These are phyloP conservation scores for Tulasnella sp. DNA, from an alignment of 768 basidiomycete genomes.

Conservation along the genomic window DNA sequence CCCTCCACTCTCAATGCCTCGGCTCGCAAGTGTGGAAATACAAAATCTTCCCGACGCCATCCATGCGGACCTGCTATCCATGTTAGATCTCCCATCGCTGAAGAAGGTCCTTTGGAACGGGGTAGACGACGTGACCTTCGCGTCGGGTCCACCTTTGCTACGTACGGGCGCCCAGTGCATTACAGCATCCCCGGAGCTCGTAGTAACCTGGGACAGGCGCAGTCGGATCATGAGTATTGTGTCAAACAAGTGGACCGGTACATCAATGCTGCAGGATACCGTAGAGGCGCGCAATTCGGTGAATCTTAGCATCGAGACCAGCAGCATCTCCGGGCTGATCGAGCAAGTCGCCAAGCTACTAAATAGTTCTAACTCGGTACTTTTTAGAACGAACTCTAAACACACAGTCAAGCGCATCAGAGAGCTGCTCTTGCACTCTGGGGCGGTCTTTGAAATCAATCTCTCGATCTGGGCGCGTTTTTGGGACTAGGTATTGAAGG, in stretches of 20 bases:
- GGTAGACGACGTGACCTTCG: background rate
- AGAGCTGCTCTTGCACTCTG: background rate
- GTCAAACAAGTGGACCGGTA: background rate
- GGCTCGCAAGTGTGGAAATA: too few relatives aligned
- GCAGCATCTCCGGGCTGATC: background rate
- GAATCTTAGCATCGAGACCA: background rate
- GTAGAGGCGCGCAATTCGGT: background rate
- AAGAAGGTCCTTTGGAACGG: too few relatives aligned
- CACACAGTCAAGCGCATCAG: background rate
- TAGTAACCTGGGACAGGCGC: background rate
- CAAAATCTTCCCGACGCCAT: too few relatives aligned
- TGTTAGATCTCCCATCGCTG: too few relatives aligned
- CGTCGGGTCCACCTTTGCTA: background rate
- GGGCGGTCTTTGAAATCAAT: background rate
- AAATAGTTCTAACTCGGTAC: background rate
- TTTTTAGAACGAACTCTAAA: background rate
- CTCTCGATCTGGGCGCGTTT: background rate
- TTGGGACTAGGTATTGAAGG: too few relatives aligned
- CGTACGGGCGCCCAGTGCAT: background rate
- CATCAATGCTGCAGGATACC: too few relatives aligned
- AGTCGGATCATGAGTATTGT: background rate
- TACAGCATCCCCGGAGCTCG: background rate
- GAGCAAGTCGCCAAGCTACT: background rate
- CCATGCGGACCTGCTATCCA: too few relatives aligned
- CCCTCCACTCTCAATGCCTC: too few relatives aligned